phyloP scores from a whole-genome alignment of 106 monocot species.

The Dendrobium nobile region DNA sequence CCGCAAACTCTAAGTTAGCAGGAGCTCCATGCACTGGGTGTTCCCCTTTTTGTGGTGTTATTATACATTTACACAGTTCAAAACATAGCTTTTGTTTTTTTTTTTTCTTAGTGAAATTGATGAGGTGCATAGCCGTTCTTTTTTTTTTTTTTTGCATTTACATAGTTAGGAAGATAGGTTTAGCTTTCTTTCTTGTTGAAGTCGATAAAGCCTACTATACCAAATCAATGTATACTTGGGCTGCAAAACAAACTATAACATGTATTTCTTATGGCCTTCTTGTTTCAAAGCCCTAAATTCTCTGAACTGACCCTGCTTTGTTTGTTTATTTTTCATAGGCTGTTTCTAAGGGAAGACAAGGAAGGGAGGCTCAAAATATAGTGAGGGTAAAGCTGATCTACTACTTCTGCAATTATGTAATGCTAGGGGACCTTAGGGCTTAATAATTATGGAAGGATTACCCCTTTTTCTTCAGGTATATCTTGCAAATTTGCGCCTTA shows the following conservation, averaged over 20 bases:
- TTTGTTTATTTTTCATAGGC: constrained; percentile 25
- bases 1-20: no score
- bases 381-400: constrained; percentile 44
- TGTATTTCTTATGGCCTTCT: not conserved
- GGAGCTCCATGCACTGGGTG: no score
- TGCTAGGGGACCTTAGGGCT: not conserved
- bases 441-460: not conserved
- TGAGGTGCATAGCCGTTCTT: no score
- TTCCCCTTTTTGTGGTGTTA: no score
- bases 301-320: not conserved
- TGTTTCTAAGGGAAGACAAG: constrained; percentile 81
- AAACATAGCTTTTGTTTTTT: no score
- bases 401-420: not conserved
- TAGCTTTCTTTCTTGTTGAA: no score
- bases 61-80: no score
- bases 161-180: no score
- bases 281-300: not conserved
- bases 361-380: constrained; percentile 65
- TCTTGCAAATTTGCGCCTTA: constrained; percentile 76
- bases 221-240: no score
- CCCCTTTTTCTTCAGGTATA: constrained; percentile 42
- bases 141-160: no score
- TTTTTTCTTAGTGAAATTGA: no score
- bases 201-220: no score
- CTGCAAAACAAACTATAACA: not conserved